These are phyloP conservation scores for Colletotrichum eremochloae DNA, from an alignment of 2,329 filamentous ascomycete species.

Conservation along the genomic window DNA sequence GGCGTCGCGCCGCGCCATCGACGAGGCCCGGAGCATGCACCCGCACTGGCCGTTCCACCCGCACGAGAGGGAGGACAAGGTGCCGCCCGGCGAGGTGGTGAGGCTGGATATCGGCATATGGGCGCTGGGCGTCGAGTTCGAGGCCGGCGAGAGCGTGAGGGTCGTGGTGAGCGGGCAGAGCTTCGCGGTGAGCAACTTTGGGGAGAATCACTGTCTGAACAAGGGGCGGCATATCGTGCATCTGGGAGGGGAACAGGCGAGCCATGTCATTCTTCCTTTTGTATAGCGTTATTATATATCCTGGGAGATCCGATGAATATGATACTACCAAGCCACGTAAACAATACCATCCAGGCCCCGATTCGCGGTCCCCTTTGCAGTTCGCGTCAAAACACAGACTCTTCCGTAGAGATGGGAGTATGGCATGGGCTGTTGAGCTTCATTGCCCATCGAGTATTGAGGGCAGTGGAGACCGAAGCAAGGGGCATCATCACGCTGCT, in stretches of 20 bases:
- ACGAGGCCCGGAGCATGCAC: conserved; percentile 46
- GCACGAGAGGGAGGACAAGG: conserved; percentile 31
- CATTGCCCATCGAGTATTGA: neutral
- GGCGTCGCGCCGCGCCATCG: conserved; percentile 45
- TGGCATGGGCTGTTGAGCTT: neutral
- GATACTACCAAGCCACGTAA: neutral
- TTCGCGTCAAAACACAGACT: neutral
- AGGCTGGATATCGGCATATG: conserved; percentile 49
- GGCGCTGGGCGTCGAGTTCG: conserved; percentile 48
- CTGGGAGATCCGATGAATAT: neutral
- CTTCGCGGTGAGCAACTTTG: conserved; percentile 41
- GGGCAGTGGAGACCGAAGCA: neutral
- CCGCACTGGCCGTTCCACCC: conserved; percentile 46
- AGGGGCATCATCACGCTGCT: neutral
- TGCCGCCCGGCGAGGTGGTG: conserved; percentile 45
- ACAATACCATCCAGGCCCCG: neutral
- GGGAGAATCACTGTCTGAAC: conserved; percentile 36
- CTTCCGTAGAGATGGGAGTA: neutral
- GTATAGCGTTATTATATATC: neutral
- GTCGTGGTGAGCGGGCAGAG: conserved; percentile 45
- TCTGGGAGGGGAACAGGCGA: conserved; percentile 43
- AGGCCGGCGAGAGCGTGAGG: conserved; percentile 46
- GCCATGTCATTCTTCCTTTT: conserved; percentile 43
- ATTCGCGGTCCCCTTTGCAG: neutral
- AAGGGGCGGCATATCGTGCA: conserved; percentile 44